Evolutionary conservation across 208 protist genomes (phyloP).

Genomic region (Crithidia expoeki): DNA sequence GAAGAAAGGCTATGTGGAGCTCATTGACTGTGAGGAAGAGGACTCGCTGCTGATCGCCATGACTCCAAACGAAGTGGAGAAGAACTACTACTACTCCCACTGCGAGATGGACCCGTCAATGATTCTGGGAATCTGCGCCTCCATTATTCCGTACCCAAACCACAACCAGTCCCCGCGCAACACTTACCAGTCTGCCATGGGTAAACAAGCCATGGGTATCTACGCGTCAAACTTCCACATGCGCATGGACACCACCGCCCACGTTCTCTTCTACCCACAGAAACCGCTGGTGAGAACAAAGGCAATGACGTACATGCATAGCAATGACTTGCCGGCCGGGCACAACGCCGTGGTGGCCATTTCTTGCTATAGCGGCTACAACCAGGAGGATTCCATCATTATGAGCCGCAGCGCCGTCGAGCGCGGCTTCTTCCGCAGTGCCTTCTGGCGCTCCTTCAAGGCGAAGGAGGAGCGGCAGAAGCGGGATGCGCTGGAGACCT

Average conservation of each 20-base stretch:
- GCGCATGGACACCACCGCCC: slow-evolving; percentile 98
- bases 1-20: slow-evolving; percentile 74
- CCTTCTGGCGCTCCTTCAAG: slow-evolving; percentile 91
- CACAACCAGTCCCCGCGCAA: slow-evolving; percentile 99
- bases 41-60: slow-evolving; percentile 99
- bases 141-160: slow-evolving; percentile 99
- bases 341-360: slow-evolving; percentile 99
- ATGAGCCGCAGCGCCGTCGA: slow-evolving; percentile 98
- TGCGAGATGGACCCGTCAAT: slow-evolving; percentile 93
- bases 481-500: slow-evolving; percentile 82
- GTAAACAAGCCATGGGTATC: slow-evolving; percentile 98
- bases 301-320: slow-evolving; percentile 96
- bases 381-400: slow-evolving; percentile 99
- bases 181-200: slow-evolving; percentile 99
- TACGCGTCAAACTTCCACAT: slow-evolving; percentile 96
- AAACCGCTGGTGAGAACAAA: slow-evolving; percentile 96
- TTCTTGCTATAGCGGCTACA: slow-evolving; percentile 99
- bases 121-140: slow-evolving; percentile 91
- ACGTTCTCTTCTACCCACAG: slow-evolving; percentile 98
- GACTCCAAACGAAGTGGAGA: slow-evolving; percentile 63
- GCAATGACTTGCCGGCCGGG: slow-evolving; percentile 97
- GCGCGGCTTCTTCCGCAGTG: slow-evolving; percentile 96
- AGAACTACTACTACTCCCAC: slow-evolving; percentile 87
- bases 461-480: slow-evolving; percentile 81
- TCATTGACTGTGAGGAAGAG: slow-evolving; percentile 99